Conservation (phyloP, 192 early-diverging fungal genomes). For the Dissophora globulifera region DNA sequence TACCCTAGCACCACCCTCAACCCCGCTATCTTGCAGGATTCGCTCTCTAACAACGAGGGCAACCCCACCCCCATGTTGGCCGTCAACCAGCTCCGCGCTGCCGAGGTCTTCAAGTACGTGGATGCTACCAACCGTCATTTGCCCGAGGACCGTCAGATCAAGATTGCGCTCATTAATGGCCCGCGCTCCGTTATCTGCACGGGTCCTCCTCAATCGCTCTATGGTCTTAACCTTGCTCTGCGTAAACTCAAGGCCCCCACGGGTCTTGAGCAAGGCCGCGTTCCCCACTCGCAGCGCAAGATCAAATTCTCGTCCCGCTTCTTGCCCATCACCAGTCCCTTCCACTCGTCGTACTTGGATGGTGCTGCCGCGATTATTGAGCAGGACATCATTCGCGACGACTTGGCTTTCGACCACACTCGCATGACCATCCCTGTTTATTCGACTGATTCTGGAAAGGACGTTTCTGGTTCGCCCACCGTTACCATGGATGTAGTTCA, state of each 20-base stretch:
- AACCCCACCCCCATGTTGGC: constrained; percentile 93
- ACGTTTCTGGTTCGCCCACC: constrained; percentile 66
- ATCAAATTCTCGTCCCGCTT: constrained; percentile 91
- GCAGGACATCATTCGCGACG: constrained; percentile 74
- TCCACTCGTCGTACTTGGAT: constrained; percentile 86
- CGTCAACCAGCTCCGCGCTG: constrained; percentile 82
- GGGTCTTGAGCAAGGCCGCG: constrained; percentile 86
- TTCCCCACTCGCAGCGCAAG: constrained; percentile 90
- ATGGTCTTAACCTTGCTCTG: constrained; percentile 90
- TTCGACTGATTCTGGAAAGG: constrained; percentile 84
- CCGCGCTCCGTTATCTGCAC: constrained; percentile 90
- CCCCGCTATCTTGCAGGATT: constrained; percentile 91
- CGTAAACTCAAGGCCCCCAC: constrained; percentile 92
- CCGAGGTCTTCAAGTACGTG: constrained; percentile 86
- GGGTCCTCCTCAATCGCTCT: constrained; percentile 90
- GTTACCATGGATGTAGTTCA: constrained; percentile 76
- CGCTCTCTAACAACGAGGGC: constrained; percentile 88
- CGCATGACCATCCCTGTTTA: constrained; percentile 81
- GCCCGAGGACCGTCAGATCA: constrained; percentile 83
- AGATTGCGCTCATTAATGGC: constrained; percentile 91
- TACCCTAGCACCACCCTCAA: constrained; percentile 84
- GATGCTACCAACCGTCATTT: constrained; percentile 90
- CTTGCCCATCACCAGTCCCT: constrained; percentile 92
- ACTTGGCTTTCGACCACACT: constrained; percentile 69
- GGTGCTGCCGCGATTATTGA: constrained; percentile 71